Conservation (phyloP, 2,329 filamentous ascomycete species). For the Xylariaceae sp. region DNA sequence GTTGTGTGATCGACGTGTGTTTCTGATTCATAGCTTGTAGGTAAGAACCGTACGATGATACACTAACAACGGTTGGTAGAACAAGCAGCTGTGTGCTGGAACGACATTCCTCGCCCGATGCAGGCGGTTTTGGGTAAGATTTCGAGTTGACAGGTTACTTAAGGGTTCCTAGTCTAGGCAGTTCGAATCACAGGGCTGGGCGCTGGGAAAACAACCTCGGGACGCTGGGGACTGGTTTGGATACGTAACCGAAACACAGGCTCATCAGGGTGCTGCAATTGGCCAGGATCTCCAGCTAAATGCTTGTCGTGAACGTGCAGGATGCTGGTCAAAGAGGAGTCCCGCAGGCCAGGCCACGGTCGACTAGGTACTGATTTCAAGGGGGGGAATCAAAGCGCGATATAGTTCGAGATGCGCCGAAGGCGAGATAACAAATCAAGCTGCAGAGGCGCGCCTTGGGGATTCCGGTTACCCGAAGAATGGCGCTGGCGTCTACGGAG, state of each 20-base stretch:
- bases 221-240: neutral
- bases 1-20: constrained; percentile 11
- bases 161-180: neutral
- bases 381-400: neutral
- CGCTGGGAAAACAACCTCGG: neutral
- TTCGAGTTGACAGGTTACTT: neutral
- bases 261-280: neutral
- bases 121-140: neutral
- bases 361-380: neutral
- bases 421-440: neutral
- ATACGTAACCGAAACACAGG: neutral
- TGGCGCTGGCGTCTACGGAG: neutral
- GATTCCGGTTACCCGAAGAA: neutral
- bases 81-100: neutral
- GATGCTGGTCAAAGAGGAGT: neutral
- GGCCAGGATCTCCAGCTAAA: neutral
- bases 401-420: constrained; percentile 3
- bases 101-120: constrained; percentile 2
- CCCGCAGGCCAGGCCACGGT: neutral
- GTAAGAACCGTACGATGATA: constrained; percentile 1
- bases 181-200: neutral
- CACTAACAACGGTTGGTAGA: constrained; percentile 4
- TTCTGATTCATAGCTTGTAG: constrained; percentile 19
- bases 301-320: neutral
- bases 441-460: constrained; percentile 1